Evolutionary conservation across 352 stramenopile species (phyloP), one percentile per base, ranked within the genome.

Genomic region (Globisporangium echinulatum): DNA sequence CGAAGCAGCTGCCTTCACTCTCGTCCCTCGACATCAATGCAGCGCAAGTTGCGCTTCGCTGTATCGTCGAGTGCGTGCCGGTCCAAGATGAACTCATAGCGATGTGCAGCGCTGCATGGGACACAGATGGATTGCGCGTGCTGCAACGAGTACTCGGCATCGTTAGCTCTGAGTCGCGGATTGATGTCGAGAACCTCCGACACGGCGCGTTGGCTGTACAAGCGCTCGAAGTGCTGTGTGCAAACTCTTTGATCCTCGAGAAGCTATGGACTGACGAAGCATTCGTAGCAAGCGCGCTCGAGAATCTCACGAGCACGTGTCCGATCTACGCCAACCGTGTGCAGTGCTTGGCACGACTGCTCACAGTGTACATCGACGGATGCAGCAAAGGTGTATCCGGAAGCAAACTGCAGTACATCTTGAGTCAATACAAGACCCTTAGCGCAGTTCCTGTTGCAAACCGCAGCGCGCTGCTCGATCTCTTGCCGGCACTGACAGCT

Each of bases 381-480:
- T 25, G 36, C 39, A 33, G 25, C 25, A 33, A 33, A 33, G 25
- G 25, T 33, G 25, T 33, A 33, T 33, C 25, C 25, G 25, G 25
- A 33, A 33, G 25, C 25, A 33, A 33, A 3, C 15, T 59, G 42
- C 19, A 17, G 0, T 42, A 56, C 15, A 15, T 64, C 1, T 17
- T 59, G 7, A 3, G 9, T 14, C 44, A 39, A 5, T 64, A 56
- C 47, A 46, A 56, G 5, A 5, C 38, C 4, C 6, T 64, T 9
- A 54, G 53, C 13, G 42, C 25, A 19, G 44, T 64, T 33, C 52
- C 52, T 14, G 36, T 55, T 10, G 38, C 52, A 36, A 46, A 59
- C 9, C 59, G 52, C 3, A 33, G 19, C 15, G 59, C 52, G 10
- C 59, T 56, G 13, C 19, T 64, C 19, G 59, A 64, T 3, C 48